Evolutionary conservation across 805 yeast genomes (phyloP), one percentile per base, ranked within the genome.

Genomic region (Priceomyces carsonii): DNA sequence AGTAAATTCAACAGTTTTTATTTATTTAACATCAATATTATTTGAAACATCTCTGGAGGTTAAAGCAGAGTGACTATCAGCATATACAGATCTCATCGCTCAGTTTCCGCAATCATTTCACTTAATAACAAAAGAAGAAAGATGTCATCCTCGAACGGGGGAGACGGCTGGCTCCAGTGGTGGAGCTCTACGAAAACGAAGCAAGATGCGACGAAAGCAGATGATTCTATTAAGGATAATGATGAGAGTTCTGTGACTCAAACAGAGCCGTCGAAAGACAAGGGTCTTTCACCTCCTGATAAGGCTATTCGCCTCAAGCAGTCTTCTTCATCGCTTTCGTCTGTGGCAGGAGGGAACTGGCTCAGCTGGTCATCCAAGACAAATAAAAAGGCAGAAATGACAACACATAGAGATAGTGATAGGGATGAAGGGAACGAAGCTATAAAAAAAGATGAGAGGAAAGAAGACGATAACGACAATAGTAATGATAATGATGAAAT

Each of bases 281-380:
- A n/a, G n/a, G n/a, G n/a, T n/a, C n/a, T n/a, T n/a, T n/a, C n/a
- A n/a, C n/a, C n/a, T n/a, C 13, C 17, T 48, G 8, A 8, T 53
- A 10, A 40, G 37, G 18, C n/a, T n/a, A n/a, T n/a, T n/a, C n/a
- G n/a, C n/a, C 44, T 33, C 16, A 55, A 54, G 26, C 24, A 52
- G 4, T 57, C 63, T 3, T 47, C 54, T 3, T 32, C 51, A 2
- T 56, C 63, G 0, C 37, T 59, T 6, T 48, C 52, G 4, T 41
- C 59, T 6, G 47, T 51, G 51, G 43, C 56, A 6, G 43, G 55
- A 5, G 52, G 57, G 3, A 50, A 39, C 27, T 62, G 66, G 66
- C 43, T 58, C 6, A 43, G 46, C 18, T 57, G 63, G 64, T 35
- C 44, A 36, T 14, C 39, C 29, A 35, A 39, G 12, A 12, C 18